These are phyloP conservation scores for Tarenaya hassleriana DNA, from an alignment of 345 rosid genomes.

Conservation along the genomic window DNA sequence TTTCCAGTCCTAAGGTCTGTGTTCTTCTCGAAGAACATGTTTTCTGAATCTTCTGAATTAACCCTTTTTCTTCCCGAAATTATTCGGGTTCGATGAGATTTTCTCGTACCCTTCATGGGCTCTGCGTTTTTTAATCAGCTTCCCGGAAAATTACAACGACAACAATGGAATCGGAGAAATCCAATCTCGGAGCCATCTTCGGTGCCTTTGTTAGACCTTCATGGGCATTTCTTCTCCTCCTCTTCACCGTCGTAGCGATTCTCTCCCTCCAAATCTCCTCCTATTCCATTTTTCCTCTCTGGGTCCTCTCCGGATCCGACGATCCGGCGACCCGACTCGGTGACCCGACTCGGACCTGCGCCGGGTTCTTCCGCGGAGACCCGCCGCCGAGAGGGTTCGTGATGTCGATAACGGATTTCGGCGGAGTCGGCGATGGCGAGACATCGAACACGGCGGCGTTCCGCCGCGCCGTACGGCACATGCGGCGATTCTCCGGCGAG, in stretches of 20 bases:
- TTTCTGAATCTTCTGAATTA: too few relatives aligned
- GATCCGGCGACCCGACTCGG: constrained; percentile 17
- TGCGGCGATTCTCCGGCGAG: constrained; percentile 35
- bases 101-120: too few relatives aligned
- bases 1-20: too few relatives aligned
- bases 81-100: too few relatives aligned
- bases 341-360: constrained; percentile 25
- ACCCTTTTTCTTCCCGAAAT: too few relatives aligned
- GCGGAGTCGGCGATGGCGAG: constrained; percentile 83
- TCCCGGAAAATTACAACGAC: neutral
- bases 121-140: too few relatives aligned
- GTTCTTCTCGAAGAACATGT: too few relatives aligned
- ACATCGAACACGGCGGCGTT: constrained; percentile 75
- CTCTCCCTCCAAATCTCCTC: constrained; percentile 58
- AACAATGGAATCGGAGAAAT: constrained; percentile 49
- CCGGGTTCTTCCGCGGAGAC: constrained; percentile 15
- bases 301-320: constrained; percentile 16
- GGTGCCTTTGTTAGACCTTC: constrained; percentile 35
- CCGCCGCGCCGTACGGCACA: constrained; percentile 50
- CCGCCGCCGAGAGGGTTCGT: constrained; percentile 41
- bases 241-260: constrained; percentile 43
- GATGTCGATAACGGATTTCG: constrained; percentile 74
- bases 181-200: constrained; percentile 14
- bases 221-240: constrained; percentile 43
- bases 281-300: constrained; percentile 34